Percentiles rank a stretch among this genome's conserved stretches.
Evolutionary conservation across 2,329 filamentous ascomycete species (phyloP).

Genomic region (Hymenoscyphus albidus): DNA sequence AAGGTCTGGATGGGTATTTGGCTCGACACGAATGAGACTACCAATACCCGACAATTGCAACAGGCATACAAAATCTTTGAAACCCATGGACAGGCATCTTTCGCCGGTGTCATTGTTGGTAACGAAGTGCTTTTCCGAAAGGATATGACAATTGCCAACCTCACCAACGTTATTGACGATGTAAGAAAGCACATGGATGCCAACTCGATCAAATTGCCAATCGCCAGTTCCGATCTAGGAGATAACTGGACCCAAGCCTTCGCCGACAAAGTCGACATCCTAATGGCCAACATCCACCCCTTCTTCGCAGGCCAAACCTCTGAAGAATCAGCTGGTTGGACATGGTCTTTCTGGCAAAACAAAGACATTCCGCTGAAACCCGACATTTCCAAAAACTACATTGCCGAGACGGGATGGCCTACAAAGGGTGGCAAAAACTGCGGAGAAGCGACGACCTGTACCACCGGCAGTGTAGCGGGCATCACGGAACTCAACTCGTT

Average conservation of each 20-base stretch:
- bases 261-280: conserved; percentile 69
- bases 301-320: conserved; percentile 82
- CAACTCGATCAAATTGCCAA: conserved; percentile 62
- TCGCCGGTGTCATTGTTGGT: conserved; percentile 78
- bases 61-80: conserved; percentile 86
- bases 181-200: conserved; percentile 70
- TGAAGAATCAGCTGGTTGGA: conserved; percentile 71
- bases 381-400: conserved; percentile 66
- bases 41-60: conserved; percentile 73
- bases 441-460: conserved; percentile 55
- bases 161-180: conserved; percentile 61
- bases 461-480: conserved; percentile 69
- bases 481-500: conserved; percentile 80
- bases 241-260: conserved; percentile 77
- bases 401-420: conserved; percentile 91
- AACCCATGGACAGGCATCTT: conserved; percentile 61
- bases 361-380: conserved; percentile 62
- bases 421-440: conserved; percentile 76
- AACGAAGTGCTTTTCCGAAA: conserved; percentile 77
- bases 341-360: conserved; percentile 72
- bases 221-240: conserved; percentile 85
- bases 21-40: conserved; percentile 80
- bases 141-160: conserved; percentile 61
- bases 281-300: conserved; percentile 96
- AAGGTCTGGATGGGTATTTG: conserved; percentile 95